A percentile compares a stretch with the other conserved stretches of the same genome.
These are phyloP conservation scores for Zangia roseola DNA, from an alignment of 768 basidiomycete genomes.

Conservation along the genomic window DNA sequence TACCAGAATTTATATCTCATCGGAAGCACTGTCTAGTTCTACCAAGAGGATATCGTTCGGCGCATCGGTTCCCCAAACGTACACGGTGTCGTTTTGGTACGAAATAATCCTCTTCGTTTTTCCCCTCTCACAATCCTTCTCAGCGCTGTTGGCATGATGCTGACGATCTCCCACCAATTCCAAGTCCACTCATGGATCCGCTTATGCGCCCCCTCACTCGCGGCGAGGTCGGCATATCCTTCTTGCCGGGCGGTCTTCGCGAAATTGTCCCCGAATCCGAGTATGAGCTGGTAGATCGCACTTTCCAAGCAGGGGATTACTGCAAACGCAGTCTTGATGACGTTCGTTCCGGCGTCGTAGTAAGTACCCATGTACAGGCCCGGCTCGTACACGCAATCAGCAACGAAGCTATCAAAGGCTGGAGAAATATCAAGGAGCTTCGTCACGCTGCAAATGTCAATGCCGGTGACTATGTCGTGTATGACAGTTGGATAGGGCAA, in stretches of 20 bases:
- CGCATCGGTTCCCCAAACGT: slow-evolving; percentile 39
- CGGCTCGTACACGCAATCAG: slow-evolving; percentile 75
- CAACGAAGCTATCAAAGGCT: slow-evolving; percentile 54
- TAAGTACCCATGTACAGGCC: slow-evolving; percentile 58
- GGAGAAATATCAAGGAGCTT: slow-evolving; percentile 60
- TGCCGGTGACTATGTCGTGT: slow-evolving; percentile 78
- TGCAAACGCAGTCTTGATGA: slow-evolving; percentile 79
- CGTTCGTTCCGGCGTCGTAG: slow-evolving; percentile 72
- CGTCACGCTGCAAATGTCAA: slow-evolving; percentile 59
- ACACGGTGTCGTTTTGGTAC: slow-evolving; percentile 67
- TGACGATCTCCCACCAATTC: slow-evolving; percentile 58
- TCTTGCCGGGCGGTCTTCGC: slow-evolving; percentile 51
- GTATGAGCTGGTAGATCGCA: slow-evolving; percentile 71
- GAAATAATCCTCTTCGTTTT: slow-evolving; percentile 13
- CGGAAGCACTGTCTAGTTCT: slow-evolving; percentile 43
- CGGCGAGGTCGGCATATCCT: slow-evolving; percentile 84
- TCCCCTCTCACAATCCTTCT: slow-evolving; percentile 5
- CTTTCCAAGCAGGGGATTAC: slow-evolving; percentile 74
- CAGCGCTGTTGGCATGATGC: slow-evolving; percentile 91
- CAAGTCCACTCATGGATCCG: slow-evolving; percentile 53
- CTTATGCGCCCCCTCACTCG: slow-evolving; percentile 70
- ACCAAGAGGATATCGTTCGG: slow-evolving; percentile 66
- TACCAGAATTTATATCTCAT: background rate
- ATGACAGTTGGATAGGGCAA: slow-evolving; percentile 89
- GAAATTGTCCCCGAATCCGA: slow-evolving; percentile 72